phyloP scores from a whole-genome alignment of 2,329 filamentous ascomycete genomes.

The Xylariomycetidae sp. region DNA sequence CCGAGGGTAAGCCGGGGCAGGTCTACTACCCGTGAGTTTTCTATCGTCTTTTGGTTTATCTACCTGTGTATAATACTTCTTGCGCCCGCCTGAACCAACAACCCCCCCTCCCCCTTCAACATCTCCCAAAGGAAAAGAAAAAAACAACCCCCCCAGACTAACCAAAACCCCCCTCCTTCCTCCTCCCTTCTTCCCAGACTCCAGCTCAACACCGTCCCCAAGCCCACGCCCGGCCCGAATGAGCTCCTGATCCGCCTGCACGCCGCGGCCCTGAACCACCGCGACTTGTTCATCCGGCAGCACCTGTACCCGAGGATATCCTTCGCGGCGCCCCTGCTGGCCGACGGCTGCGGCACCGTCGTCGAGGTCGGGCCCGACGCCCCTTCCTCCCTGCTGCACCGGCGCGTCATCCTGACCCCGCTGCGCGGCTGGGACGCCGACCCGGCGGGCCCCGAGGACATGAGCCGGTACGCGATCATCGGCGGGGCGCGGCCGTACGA shows the following conservation, averaged over 20 bases:
- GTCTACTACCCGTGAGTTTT: constrained; percentile 69
- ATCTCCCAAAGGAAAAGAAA: too few relatives aligned
- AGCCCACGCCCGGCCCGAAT: constrained; percentile 55
- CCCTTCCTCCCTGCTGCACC: constrained; percentile 27
- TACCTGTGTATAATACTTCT: too few relatives aligned
- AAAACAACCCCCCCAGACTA: too few relatives aligned
- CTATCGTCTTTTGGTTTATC: too few relatives aligned
- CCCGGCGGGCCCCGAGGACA: constrained; percentile 65
- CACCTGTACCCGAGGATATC: constrained; percentile 69
- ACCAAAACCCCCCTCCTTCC: too few relatives aligned
- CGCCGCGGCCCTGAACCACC: constrained; percentile 82
- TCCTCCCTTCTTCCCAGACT: constrained; percentile 32
- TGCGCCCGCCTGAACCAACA: too few relatives aligned
- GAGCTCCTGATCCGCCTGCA: constrained; percentile 70
- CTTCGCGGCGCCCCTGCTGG: constrained; percentile 55
- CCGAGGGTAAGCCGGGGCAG: constrained; percentile 70
- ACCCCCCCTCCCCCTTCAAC: too few relatives aligned
- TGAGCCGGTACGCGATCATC: constrained; percentile 53
- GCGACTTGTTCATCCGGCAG: constrained; percentile 86
- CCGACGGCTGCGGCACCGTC: constrained; percentile 75
- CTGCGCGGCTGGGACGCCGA: constrained; percentile 69
- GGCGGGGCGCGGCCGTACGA: constrained; percentile 66
- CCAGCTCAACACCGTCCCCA: constrained; percentile 53
- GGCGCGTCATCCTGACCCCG: constrained; percentile 66
- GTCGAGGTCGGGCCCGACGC: constrained; percentile 53